Conservation (phyloP, 1,139 yeast species). For the Yamadazyma kanchanaburiensis region DNA sequence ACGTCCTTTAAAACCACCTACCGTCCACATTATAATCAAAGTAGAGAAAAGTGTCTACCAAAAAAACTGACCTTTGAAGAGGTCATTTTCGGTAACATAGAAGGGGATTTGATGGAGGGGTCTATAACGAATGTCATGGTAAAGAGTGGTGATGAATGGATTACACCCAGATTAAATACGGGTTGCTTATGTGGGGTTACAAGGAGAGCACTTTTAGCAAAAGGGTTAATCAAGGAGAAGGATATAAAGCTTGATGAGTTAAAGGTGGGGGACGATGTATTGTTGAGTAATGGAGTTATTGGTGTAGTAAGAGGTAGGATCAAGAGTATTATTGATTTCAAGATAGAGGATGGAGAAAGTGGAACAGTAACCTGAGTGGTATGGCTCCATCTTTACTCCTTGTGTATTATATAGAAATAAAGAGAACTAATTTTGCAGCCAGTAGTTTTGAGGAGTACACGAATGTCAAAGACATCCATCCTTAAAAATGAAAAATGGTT, state of each 20-base stretch:
- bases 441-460: too few species aligned
- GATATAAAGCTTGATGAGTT: slow-evolving; percentile 44
- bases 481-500: too few species aligned
- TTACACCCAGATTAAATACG: slow-evolving; percentile 70
- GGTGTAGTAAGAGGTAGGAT: slow-evolving; percentile 74
- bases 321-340: slow-evolving; percentile 10
- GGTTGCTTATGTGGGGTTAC: slow-evolving; percentile 90
- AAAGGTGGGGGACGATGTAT: slow-evolving; percentile 57
- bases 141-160: slow-evolving; percentile 51
- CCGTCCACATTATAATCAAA: slow-evolving; percentile 58
- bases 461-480: too few species aligned
- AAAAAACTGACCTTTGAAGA: too few species aligned
- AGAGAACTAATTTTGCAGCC: too few species aligned
- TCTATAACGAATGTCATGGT: slow-evolving; percentile 82
- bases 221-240: slow-evolving; percentile 56
- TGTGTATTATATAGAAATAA: too few species aligned
- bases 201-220: slow-evolving; percentile 60
- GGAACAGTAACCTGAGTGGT: too few species aligned
- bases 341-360: too few species aligned
- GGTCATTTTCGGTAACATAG: slow-evolving; percentile 64
- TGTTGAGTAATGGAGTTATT: slow-evolving; percentile 77
- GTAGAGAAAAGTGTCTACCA: slow-evolving; percentile 52
- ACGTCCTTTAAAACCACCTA: slow-evolving; percentile 87
- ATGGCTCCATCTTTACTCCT: too few species aligned
- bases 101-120: slow-evolving; percentile 72